A percentile compares a stretch with the other conserved stretches of the same genome.
phyloP scores from a whole-genome alignment of 345 rosid genomes.

The Eucalyptus curtisii region DNA sequence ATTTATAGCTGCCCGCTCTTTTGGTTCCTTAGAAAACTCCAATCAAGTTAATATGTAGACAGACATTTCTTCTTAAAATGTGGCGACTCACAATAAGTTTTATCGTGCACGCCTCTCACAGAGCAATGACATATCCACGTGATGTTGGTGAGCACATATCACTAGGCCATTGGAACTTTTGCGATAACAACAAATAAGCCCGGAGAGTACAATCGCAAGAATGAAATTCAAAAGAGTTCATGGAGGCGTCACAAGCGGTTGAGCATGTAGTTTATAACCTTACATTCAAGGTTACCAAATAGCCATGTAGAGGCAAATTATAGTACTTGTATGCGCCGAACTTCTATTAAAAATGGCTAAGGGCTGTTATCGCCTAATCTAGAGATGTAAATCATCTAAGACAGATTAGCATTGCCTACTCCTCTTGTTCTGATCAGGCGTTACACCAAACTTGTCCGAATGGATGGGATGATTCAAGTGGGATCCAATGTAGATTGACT shows the following conservation, averaged over 20 bases:
- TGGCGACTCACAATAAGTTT: neutral
- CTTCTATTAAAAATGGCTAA: neutral
- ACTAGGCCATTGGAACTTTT: neutral
- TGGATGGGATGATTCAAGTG: neutral
- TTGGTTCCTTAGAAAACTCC: neutral
- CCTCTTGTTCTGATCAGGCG: neutral
- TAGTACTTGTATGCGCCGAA: neutral
- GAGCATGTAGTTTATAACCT: neutral
- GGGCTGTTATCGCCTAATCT: neutral
- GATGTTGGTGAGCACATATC: neutral
- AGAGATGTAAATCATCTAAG: neutral
- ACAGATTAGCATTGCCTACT: neutral
- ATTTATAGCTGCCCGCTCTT: neutral
- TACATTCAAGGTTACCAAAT: neutral
- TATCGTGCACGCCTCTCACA: neutral
- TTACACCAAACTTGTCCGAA: neutral
- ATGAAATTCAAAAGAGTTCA: neutral
- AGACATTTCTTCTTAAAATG: neutral
- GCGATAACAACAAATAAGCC: neutral
- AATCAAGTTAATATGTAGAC: neutral
- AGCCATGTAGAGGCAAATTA: neutral
- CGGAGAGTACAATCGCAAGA: neutral
- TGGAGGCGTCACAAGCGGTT: neutral
- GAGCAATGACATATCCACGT: neutral
- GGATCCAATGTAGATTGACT: neutral